Conservation (phyloP, 2,329 filamentous ascomycete genomes). For the Orbilia ellipsospora region DNA sequence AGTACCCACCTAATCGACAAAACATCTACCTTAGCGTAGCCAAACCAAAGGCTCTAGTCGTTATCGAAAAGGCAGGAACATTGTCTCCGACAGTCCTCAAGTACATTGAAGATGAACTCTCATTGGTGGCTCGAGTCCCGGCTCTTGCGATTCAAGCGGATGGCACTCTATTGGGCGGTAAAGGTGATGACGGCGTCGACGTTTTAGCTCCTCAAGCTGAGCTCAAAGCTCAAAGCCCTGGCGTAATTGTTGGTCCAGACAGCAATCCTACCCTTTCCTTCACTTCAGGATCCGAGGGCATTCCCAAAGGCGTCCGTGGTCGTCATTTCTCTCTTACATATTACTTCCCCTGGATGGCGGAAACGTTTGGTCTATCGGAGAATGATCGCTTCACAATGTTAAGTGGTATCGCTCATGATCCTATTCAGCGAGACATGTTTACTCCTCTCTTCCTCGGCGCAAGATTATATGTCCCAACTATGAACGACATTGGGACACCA, state of each 20-base stretch:
- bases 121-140: conserved; percentile 79
- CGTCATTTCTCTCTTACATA: conserved; percentile 85
- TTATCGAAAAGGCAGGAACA: conserved; percentile 77
- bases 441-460: conserved; percentile 89
- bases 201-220: conserved; percentile 70
- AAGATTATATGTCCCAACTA: conserved; percentile 79
- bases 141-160: conserved; percentile 77
- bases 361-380: conserved; percentile 78
- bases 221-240: conserved; percentile 70
- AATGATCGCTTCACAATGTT: conserved; percentile 84
- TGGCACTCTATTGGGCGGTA: conserved; percentile 77
- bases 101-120: conserved; percentile 79
- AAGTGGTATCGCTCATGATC: conserved; percentile 83
- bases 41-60: conserved; percentile 76
- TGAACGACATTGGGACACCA: conserved; percentile 81
- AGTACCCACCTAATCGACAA: conserved; percentile 82
- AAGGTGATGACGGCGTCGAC: conserved; percentile 72
- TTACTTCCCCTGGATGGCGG: conserved; percentile 94
- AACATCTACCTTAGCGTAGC: conserved; percentile 85
- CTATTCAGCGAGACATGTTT: conserved; percentile 80
- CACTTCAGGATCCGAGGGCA: conserved; percentile 79
- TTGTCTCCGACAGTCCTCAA: conserved; percentile 66
- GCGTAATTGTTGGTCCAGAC: conserved; percentile 85
- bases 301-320: conserved; percentile 86
- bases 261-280: conserved; percentile 80